These are phyloP conservation scores for Tritrichomonas musculus DNA, from an alignment of 208 protist species.

Conservation along the genomic window DNA sequence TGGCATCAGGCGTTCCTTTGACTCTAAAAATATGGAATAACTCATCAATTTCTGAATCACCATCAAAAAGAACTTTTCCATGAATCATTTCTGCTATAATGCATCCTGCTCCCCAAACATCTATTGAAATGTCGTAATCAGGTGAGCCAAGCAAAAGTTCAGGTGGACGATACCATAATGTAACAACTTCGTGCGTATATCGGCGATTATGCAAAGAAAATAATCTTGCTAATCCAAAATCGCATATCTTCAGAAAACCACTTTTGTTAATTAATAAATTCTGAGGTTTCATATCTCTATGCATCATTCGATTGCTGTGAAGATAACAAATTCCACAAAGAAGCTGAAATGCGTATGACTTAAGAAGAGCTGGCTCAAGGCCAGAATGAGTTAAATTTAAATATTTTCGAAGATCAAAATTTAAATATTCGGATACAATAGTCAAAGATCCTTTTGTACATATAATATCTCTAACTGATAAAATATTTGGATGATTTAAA, in stretches of 20 bases:
- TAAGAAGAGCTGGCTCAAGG: not conserved
- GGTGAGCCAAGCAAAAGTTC: constrained; percentile 46
- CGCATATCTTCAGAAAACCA: constrained; percentile 59
- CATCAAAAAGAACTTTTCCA: not conserved
- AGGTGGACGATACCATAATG: constrained; percentile 55
- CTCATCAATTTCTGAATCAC: constrained; percentile 35
- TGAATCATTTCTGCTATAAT: constrained; percentile 27
- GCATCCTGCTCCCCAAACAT: constrained; percentile 27
- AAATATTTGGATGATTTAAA: constrained; percentile 47
- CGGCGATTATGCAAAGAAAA: constrained; percentile 46
- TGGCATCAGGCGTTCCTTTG: constrained; percentile 44
- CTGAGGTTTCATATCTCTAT: constrained; percentile 35
- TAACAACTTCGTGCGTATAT: constrained; percentile 58
- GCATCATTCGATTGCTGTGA: constrained; percentile 11
- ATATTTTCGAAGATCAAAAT: not conserved
- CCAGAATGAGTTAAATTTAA: not conserved
- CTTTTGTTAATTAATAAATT: constrained; percentile 31
- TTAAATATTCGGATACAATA: not conserved
- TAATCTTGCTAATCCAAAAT: constrained; percentile 61
- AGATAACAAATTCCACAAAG: not conserved
- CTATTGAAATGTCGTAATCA: not conserved
- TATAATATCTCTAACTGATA: constrained; percentile 43
- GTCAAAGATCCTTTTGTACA: not conserved
- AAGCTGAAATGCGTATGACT: constrained; percentile 26
- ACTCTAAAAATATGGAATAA: constrained; percentile 20